Base-by-base conservation (phyloP, 2,329 filamentous ascomycete species). In the Alternaria ethzedia region DNA sequence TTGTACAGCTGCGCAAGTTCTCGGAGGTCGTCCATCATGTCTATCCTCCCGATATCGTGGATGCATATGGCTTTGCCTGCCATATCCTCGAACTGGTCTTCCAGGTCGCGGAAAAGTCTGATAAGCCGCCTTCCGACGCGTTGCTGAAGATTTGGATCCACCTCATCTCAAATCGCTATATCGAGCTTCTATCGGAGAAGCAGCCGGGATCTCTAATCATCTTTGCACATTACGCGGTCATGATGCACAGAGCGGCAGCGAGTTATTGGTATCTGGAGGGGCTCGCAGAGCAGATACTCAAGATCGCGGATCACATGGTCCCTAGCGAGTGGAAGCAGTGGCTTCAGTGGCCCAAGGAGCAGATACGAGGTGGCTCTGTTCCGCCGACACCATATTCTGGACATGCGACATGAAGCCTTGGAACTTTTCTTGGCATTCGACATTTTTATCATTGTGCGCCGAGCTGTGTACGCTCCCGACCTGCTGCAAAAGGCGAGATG, bases 201-300 rank as follows among this genome's bases (percentile, higher is more conserved):
- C 73, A 78, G 47, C 76, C 76, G 5, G 70, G 74, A 8, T 75
- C 77, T 17, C 57, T 80, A 54, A 73, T 80, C 52, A 77, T 81
- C 25, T 71, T 80, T 50, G 75, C 77, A 13, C 75, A 80, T 59
- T 80, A 75, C 56, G 78, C 76, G 21, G 75, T 80, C 10, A 57
- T 81, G 20, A 47, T 81, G 8, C 55, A 59, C 20, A 67, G 69
- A 41, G 64, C 68, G 9, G 64, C 70, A n/a, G 44, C 63, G 13
- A 59, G 62, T 20, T 73, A 74, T 32, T 77, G 74, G 74, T 77
- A 70, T 43, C 32, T 77, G 21, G 64, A 70, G 15, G 74, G 73
- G 2, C 47, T 69, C 7, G 66, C 73, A 3, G 72, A 75, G 41
- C 70, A 70, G 52, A 71, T 77, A 25, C 52, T 77, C 2, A 54